Evolutionary conservation across 1,284 basidiomycete genomes (phyloP).

Genomic region (Testicularia cyperi): DNA sequence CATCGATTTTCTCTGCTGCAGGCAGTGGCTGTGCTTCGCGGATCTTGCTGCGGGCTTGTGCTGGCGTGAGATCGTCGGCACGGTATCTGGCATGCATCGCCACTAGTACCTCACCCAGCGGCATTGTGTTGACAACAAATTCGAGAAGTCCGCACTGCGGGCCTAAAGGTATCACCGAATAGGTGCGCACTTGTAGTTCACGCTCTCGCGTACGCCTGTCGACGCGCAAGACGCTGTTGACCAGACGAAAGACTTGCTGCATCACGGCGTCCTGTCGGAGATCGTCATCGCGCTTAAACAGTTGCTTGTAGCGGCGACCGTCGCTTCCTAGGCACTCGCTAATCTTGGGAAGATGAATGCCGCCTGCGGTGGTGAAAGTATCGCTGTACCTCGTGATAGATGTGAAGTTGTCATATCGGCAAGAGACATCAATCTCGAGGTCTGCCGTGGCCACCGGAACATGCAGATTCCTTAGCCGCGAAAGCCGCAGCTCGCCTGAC

Average conservation of each 20-base stretch:
- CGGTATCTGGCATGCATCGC: conserved; percentile 65
- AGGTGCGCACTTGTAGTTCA: conserved; percentile 75
- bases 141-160: conserved; percentile 82
- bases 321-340: conserved; percentile 71
- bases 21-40: conserved; percentile 19
- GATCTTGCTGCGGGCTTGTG: conserved; percentile 27
- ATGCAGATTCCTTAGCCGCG: conserved; percentile 22
- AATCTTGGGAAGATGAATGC: conserved; percentile 82
- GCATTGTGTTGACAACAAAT: conserved; percentile 80
- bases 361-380: conserved; percentile 72
- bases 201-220: conserved; percentile 78
- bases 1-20: conserved; percentile 32
- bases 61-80: conserved; percentile 24
- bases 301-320: conserved; percentile 73
- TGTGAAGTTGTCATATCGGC: conserved; percentile 66
- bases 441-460: conserved; percentile 75
- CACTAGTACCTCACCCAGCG: conserved; percentile 70
- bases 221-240: conserved; percentile 74
- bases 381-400: conserved; percentile 65
- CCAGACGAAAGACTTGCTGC: conserved; percentile 93
- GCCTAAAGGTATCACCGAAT: conserved; percentile 84
- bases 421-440: conserved; percentile 72
- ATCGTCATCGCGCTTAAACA: conserved; percentile 92
- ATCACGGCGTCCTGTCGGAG: conserved; percentile 95
- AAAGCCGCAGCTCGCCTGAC: conserved; percentile 22